Evolutionary conservation across 2,329 filamentous ascomycete species (phyloP).

Genomic region (Aspergillus nomiae): DNA sequence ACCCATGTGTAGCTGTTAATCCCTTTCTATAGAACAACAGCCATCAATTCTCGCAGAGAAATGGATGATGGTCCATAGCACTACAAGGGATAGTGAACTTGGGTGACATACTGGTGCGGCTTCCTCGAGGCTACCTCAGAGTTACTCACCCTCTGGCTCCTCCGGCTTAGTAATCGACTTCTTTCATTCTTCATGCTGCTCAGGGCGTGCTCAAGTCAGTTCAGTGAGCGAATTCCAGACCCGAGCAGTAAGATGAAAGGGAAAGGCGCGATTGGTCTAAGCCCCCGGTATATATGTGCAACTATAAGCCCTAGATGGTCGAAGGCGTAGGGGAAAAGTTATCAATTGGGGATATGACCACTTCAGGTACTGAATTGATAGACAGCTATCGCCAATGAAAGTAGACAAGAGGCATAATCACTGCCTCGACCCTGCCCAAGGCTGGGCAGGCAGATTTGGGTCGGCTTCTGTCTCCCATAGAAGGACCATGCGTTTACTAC

Average conservation of each 20-base stretch:
- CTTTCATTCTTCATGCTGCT: background rate
- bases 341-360: constrained; percentile 4
- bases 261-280: background rate
- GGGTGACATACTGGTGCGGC: background rate
- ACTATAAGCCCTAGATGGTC: background rate
- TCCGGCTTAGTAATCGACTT: background rate
- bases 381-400: constrained; percentile 1
- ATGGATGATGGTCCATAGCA: background rate
- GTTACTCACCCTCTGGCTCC: background rate
- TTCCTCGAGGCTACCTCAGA: background rate
- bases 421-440: background rate
- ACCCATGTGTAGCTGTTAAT: background rate
- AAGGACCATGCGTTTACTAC: background rate
- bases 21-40: background rate
- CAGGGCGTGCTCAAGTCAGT: background rate
- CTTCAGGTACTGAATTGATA: constrained; percentile 4
- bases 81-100: background rate
- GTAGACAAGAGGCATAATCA: background rate
- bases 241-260: background rate
- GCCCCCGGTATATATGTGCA: background rate
- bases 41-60: background rate
- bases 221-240: background rate
- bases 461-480: constrained; percentile 3
- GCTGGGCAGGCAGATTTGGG: background rate
- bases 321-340: background rate